Evolutionary conservation across 1,284 basidiomycete genomes (phyloP).

Genomic region (Sanguinoderma infundibulare): DNA sequence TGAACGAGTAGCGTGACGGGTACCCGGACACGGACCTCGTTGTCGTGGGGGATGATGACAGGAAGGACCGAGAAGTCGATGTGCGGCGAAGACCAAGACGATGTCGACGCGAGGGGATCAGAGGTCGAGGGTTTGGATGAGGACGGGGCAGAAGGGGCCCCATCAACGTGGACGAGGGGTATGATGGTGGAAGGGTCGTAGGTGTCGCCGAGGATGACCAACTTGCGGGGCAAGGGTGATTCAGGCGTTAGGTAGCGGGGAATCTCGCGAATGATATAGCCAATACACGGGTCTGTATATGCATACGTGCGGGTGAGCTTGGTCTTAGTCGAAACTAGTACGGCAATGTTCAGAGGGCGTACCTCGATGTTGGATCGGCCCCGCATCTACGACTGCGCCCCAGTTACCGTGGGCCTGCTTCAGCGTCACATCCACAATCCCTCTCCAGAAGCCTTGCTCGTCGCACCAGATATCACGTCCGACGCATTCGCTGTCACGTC

Average conservation of each 20-base stretch:
- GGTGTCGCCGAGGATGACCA: constrained; percentile 69
- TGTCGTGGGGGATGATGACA: constrained; percentile 7
- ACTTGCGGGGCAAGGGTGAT: constrained; percentile 47
- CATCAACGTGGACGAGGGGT: constrained; percentile 50
- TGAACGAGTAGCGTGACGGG: constrained; percentile 62
- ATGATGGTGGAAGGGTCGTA: constrained; percentile 62
- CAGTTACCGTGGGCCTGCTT: constrained; percentile 27
- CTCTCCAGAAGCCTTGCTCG: constrained; percentile 74
- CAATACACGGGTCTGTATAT: constrained; percentile 76
- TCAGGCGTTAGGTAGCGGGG: constrained; percentile 38
- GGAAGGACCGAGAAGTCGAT: constrained; percentile 8
- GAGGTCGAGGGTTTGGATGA: neutral
- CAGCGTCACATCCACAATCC: constrained; percentile 38
- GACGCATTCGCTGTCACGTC: constrained; percentile 67
- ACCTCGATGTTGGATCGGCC: constrained; percentile 85
- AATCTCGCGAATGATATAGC: constrained; percentile 79
- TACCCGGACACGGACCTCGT: constrained; percentile 1
- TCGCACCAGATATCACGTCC: constrained; percentile 70
- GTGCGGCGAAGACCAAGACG: neutral
- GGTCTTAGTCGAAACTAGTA: too few relatives aligned
- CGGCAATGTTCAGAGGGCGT: constrained; percentile 22
- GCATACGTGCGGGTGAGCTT: neutral
- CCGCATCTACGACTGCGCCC: constrained; percentile 62
- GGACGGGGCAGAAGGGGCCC: neutral
- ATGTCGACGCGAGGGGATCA: neutral